Evolutionary conservation across 139 green algal genomes (phyloP), one percentile per base, ranked within the genome.

Genomic region (Chlamydomonas schloesseri): DNA sequence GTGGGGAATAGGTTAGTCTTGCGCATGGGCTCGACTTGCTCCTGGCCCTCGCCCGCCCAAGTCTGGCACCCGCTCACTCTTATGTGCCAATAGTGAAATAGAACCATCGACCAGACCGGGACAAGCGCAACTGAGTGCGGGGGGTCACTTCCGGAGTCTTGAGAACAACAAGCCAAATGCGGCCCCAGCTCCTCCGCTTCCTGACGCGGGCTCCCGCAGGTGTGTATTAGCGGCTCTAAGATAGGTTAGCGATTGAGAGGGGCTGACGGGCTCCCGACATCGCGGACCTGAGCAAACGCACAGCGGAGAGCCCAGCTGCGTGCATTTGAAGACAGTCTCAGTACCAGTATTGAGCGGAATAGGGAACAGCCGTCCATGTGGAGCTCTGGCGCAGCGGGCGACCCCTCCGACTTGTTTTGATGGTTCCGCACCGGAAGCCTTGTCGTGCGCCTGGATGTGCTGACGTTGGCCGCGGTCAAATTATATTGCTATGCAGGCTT

Each of bases 141-240:
- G 42, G 5, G 42, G 8, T 13, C 6, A 50, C 42, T 50, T 50
- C 42, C 6, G 42, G 8, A 50, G 42, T 50, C 42, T 50, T 50
- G 42, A 5, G 42, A 13, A 50, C 42, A 50, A 50, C 42, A 50
- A 50, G 42, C 42, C 42, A 36, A 36, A 85, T 85, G 79, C 34
- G 79, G 79, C 79, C 65, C 24, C 79, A 85, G 79, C 79, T 85
- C 23, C 67, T 85, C n/a, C 79, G 79, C 47, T 76, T 85, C 67
- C 68, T 85, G 29, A 47, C 76, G 67, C 65, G 79, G 65, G 67
- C 67, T 57, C 79, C 79, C 42, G 79, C 79, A 85, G 79, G 79
- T 85, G 67, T 34, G 78, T 33, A 9, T 21, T 29, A 64, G 20
- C n/a, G 21, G 55, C 55, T 6, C 5, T 64, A 10, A 23, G 10